A percentile compares a stretch with the other conserved stretches of the same genome.
Conservation (phyloP, 1,284 basidiomycete species). For the Trichosporon sp. region DNA sequence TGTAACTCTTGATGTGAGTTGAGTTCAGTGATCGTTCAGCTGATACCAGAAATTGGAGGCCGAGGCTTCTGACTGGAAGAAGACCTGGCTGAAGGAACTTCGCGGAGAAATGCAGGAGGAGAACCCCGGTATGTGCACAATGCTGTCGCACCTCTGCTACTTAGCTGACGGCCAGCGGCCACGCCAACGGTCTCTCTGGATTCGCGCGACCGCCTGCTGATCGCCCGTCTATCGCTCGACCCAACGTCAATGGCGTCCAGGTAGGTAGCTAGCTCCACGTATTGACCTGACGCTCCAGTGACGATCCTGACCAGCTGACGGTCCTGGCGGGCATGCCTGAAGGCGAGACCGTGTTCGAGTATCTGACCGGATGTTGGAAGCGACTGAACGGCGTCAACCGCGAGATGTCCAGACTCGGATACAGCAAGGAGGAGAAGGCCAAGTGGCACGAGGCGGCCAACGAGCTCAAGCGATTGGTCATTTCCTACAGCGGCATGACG, state of each 20-base stretch:
- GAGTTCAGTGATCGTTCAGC: slow-evolving; percentile 11
- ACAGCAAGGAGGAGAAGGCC: slow-evolving; percentile 66
- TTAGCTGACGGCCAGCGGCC: slow-evolving; percentile 24
- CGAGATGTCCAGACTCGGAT: slow-evolving; percentile 67
- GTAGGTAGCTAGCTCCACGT: slow-evolving; percentile 11
- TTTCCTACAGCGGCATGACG: slow-evolving; percentile 87
- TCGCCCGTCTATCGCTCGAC: slow-evolving; percentile 83
- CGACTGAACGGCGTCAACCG: slow-evolving; percentile 67
- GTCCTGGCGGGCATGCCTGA: slow-evolving; percentile 77
- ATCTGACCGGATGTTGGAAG: slow-evolving; percentile 89
- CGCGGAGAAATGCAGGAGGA: slow-evolving; percentile 73
- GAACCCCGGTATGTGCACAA: slow-evolving; percentile 60
- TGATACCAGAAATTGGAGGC: slow-evolving; percentile 67
- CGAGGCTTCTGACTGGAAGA: slow-evolving; percentile 68
- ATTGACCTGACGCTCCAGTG: slow-evolving; percentile 58
- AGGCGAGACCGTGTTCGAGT: slow-evolving; percentile 84
- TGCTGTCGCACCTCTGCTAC: background rate
- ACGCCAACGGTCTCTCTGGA: slow-evolving; percentile 47
- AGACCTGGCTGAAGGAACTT: slow-evolving; percentile 81
- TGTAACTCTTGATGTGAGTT: slow-evolving; percentile 74
- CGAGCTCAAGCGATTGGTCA: slow-evolving; percentile 74
- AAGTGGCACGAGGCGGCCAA: slow-evolving; percentile 68
- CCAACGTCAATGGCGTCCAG: slow-evolving; percentile 64
- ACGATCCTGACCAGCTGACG: slow-evolving; percentile 76
- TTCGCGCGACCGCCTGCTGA: slow-evolving; percentile 66